Base-by-base conservation (phyloP, 2,329 filamentous ascomycete genomes). In the Xylariaceae sp. region DNA sequence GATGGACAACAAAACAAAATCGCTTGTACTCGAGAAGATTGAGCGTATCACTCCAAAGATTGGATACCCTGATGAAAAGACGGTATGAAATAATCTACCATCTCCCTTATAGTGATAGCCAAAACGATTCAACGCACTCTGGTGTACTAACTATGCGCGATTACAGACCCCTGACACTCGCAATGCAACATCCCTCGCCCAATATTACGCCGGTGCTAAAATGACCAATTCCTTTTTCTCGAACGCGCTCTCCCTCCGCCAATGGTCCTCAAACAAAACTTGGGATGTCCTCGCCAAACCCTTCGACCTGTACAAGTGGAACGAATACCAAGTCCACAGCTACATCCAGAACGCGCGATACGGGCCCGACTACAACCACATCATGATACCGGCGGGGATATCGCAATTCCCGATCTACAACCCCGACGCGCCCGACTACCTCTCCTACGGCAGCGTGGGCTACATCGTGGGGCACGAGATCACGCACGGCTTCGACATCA, bases 361-460 rank as follows among this genome's bases (percentile, higher is more conserved):
- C 70, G 83, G 84, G 60, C 81, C 81, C 23, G 77, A 80, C 0
- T 80, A 81, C n/a, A 89, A 90, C 64, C 82, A 86, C 65, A 89
- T 90, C 44, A 82, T 86, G 2, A 88, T 90, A 68, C 85, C 85
- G 0, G 86, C 86, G 0, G 88, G 85, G 0, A 88, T 89, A 54
- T 85, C 89, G 81, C 87, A 90, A 67, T 81, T 83, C 2, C 87
- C 88, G 0, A 75, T 86, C 1, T 90, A 89, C 45, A 20, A 19
- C 41, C 49, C 20, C 3, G 45, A 41, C 40, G 41, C 88, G 0
- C 88, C 88, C 0, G 74, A 81, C 20, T 90, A 89, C 63, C 73
- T 90, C 40, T 81, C 81, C 9, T 91, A 89, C 67, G 87, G 87
- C n/a, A 84, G 83, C 0, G 87, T 90, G 67, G 88, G 87, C 0